Base-by-base conservation (phyloP, 2,329 filamentous ascomycete genomes). In the Colletotrichum sp. region DNA sequence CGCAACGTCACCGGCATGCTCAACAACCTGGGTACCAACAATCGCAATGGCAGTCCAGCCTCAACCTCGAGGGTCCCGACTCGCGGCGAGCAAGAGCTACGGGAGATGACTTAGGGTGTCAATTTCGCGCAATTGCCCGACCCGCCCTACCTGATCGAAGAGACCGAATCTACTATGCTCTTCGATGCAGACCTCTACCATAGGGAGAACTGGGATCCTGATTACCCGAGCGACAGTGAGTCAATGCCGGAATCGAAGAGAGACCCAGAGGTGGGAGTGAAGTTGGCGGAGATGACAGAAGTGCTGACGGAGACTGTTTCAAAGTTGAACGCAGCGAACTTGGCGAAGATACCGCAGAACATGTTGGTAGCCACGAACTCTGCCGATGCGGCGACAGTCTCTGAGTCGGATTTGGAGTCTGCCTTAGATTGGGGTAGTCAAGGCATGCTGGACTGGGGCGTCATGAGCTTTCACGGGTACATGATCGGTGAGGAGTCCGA, bases 41-140 rank as follows among this genome's bases (percentile, higher is more conserved):
- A 34, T 63, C 79, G 78, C 80, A 79, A 76, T 81, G 78, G 32
- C 77, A 44, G 79, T 75, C 32, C 77, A 75, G 57, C 76, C 76
- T 55, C 78, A 76, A 72, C 78, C 9, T 71, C 59, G 60, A 73
- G 59, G 44, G 32, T 74, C 67, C 67, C 64, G 69, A 63, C 52
- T 79, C 83, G 80, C 77, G 82, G 80, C 77, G 85, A 87, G 71
- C 83, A 87, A 79, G 86, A 88, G 81, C 83, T 88, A 81, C 82
- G 83, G 79, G 85, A 88, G 80, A 87, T 88, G 87, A 83, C 85
- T 81, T 88, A 88, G 86, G 81, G 83, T 78, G 84, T 85, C 86
- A 84, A 85, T 79, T 84, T 80, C 79, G 80, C 76, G 77, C 77
- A 71, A 77, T 81, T 73, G 80, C 77, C 76, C 39, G 76, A 82